Conservation (phyloP, 176 grass and related monocot genomes). For the Secale cereale region DNA sequence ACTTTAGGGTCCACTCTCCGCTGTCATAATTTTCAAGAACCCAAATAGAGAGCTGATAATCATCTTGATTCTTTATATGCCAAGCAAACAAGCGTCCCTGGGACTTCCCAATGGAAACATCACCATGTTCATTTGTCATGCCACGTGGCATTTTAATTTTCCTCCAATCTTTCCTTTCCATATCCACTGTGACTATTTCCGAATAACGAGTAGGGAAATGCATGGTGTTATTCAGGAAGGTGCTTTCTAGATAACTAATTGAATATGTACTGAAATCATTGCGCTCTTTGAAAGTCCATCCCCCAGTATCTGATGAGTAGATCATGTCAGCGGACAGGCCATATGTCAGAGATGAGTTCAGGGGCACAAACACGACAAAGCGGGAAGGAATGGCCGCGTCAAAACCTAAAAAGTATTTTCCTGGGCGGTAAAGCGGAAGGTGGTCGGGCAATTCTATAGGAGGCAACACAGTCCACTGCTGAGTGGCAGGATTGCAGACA, state of each 20-base stretch:
- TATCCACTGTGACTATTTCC: neutral
- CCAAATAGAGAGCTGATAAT: neutral
- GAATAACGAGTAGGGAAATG: neutral
- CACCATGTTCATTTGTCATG: neutral
- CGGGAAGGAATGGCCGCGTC: neutral
- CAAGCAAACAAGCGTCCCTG: neutral
- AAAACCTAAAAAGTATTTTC: neutral
- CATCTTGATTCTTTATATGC: neutral
- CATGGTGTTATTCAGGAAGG: neutral
- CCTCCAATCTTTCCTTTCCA: neutral
- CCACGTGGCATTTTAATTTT: neutral
- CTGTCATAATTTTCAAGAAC: neutral
- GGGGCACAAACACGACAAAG: neutral
- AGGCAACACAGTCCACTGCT: neutral
- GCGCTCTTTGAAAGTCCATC: neutral
- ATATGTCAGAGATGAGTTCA: neutral
- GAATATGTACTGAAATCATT: too few species aligned
- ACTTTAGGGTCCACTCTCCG: neutral
- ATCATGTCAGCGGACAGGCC: neutral
- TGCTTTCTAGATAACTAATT: neutral
- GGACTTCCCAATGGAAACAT: neutral
- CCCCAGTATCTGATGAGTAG: neutral
- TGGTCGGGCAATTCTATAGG: neutral
- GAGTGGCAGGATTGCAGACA: neutral
- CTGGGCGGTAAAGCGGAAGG: neutral